A percentile compares a stretch with the other conserved stretches of the same genome.
These are phyloP conservation scores for Hortaea werneckii DNA, from an alignment of 2,329 filamentous ascomycete genomes.

Conservation along the genomic window DNA sequence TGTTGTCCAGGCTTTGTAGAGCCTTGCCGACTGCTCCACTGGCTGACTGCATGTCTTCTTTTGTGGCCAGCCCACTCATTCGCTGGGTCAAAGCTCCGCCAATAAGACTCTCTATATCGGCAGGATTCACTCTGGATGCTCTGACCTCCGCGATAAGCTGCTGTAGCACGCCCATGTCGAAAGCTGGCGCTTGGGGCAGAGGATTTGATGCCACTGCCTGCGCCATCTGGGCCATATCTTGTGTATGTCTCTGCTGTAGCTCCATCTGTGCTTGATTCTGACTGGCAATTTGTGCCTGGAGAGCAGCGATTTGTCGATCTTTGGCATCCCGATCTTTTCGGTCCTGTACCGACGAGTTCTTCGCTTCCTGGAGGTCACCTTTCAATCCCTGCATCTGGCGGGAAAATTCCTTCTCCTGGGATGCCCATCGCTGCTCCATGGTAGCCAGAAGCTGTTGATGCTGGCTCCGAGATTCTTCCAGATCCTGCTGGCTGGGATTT, in stretches of 20 bases:
- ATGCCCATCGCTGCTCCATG: background rate
- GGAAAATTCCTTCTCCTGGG: background rate
- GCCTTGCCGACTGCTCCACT: constrained; percentile 5
- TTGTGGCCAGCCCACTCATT: constrained; percentile 6
- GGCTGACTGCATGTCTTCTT: constrained; percentile 6
- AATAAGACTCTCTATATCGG: constrained; percentile 6
- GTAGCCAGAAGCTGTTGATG: background rate
- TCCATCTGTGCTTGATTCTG: background rate
- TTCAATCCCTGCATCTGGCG: background rate
- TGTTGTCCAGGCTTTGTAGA: constrained; percentile 1
- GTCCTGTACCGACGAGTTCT: background rate
- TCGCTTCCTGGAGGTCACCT: background rate
- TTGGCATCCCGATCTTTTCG: background rate
- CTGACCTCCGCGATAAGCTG: constrained; percentile 6
- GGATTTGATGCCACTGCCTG: background rate
- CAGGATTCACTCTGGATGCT: constrained; percentile 1
- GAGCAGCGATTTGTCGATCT: background rate
- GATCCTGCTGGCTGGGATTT: background rate
- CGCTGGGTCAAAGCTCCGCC: constrained; percentile 4
- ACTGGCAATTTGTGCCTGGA: background rate
- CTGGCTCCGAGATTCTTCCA: background rate
- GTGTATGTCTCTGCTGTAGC: background rate
- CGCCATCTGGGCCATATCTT: background rate
- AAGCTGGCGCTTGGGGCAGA: background rate
- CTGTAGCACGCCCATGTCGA: constrained; percentile 6